These are phyloP conservation scores for Chytriomyces hyalinus DNA, from an alignment of 192 early-diverging fungal species.

Conservation along the genomic window DNA sequence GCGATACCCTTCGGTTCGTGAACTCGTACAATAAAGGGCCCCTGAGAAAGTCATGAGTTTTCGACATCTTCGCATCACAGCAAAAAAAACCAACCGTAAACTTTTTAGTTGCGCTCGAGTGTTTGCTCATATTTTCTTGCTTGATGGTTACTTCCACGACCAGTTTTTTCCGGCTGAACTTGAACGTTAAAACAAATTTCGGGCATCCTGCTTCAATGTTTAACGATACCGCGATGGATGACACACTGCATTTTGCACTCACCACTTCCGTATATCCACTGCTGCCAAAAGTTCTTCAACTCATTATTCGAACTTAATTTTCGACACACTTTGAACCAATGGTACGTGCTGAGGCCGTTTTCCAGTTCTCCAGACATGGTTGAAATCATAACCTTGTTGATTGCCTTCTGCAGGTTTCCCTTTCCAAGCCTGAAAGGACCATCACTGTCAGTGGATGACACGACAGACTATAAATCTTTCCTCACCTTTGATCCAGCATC, in stretches of 20 bases:
- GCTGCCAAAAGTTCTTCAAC: conserved; percentile 93
- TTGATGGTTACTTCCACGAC: conserved; percentile 79
- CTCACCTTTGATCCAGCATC: conserved; percentile 78
- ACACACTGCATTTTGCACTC: background rate
- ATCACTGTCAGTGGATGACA: background rate
- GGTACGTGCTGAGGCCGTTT: conserved; percentile 51
- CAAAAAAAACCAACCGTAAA: conserved; percentile 54
- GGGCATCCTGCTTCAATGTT: conserved; percentile 62
- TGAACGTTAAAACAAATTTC: conserved; percentile 77
- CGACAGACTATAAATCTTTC: background rate
- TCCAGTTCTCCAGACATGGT: conserved; percentile 62
- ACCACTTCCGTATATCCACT: conserved; percentile 47
- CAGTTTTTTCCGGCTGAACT: conserved; percentile 96
- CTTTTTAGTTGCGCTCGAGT: conserved; percentile 48
- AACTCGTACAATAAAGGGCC: conserved; percentile 60
- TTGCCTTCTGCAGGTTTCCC: conserved; percentile 75
- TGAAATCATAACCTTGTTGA: conserved; percentile 78
- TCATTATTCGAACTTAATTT: conserved; percentile 78
- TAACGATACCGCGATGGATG: background rate
- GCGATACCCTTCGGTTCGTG: conserved; percentile 61
- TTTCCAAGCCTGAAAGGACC: conserved; percentile 68
- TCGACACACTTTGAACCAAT: conserved; percentile 78
- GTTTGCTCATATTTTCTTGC: conserved; percentile 55
- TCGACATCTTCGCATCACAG: background rate
- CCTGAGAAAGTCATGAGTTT: conserved; percentile 35